Conservation (phyloP, 192 early-diverging fungal genomes). For the Physocladia obscura region DNA sequence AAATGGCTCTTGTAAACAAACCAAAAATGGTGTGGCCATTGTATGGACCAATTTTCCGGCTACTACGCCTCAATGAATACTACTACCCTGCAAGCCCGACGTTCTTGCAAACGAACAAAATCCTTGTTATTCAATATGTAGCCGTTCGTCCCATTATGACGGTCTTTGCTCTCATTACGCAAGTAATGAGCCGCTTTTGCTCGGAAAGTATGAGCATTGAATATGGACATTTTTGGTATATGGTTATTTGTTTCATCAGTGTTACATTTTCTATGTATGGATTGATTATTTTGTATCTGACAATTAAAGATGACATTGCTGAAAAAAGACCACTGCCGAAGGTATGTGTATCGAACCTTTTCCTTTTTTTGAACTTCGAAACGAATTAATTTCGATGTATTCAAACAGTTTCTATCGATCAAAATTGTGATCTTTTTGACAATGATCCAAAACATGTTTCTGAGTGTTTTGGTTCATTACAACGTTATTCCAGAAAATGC, state of each 20-base stretch:
- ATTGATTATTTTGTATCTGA: conserved; percentile 62
- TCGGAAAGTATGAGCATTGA: conserved; percentile 56
- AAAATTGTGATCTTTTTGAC: conserved; percentile 56
- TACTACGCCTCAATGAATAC: not conserved
- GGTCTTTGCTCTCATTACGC: conserved; percentile 58
- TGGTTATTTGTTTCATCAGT: conserved; percentile 62
- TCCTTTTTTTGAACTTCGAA: too few species aligned
- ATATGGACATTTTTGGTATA: conserved; percentile 68
- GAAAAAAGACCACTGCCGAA: conserved; percentile 29
- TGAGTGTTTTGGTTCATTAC: conserved; percentile 52
- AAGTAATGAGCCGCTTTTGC: conserved; percentile 59
- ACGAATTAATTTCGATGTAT: not conserved
- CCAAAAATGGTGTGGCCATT: conserved; percentile 36
- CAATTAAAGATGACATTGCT: conserved; percentile 48
- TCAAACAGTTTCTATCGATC: conserved; percentile 27
- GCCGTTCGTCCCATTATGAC: conserved; percentile 62
- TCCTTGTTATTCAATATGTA: conserved; percentile 70
- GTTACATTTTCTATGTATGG: conserved; percentile 68
- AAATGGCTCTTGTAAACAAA: conserved; percentile 39
- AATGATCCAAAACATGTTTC: conserved; percentile 56
- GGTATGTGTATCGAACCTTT: conserved; percentile 19
- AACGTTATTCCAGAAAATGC: conserved; percentile 41
- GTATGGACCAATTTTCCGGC: conserved; percentile 56
- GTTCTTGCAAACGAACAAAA: conserved; percentile 59
- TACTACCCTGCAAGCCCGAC: conserved; percentile 58